Base-by-base conservation (phyloP, 192 early-diverging fungal genomes). In the Polychytrium aggregatum region DNA sequence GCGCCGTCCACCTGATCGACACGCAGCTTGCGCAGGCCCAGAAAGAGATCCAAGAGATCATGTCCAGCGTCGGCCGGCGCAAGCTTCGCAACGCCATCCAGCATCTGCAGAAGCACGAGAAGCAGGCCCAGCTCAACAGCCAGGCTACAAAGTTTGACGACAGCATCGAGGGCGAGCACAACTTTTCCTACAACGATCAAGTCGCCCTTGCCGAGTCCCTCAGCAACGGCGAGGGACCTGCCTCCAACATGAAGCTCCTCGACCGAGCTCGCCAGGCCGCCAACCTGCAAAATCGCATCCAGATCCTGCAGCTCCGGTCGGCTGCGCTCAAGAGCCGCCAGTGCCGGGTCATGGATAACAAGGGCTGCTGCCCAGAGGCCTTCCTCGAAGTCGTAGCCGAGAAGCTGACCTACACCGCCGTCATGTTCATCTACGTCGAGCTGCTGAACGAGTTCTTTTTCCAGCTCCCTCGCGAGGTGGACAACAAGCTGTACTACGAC, bases 401-500 rank as follows among this genome's bases (percentile, higher is more conserved):
- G 46, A 98, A 98, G 56, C 72, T 98, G 31, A 83, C 94, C 0
- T 87, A 90, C 60, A 90, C 83, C 67, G 66, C 91, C 31, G 91
- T 92, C 33, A 91, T 98, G 86, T 98, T 98, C 60, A 92, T 98
- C 54, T 87, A 90, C 60, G 87, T 93, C 17, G 94, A 98, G 65
- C 74, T 98, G 40, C 67, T 98, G 59, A 92, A 91, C 59, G 94
- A 98, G 64, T 98, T 96, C 68, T 91, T 94, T 59, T 95, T 94
- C 81, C 92, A 96, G 69, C 78, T 96, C 50, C 94, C 94, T 30
- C 67, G 94, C 31, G 88, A 94, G 66, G 80, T 98, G 18, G 94
- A 98, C 61, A 82, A 88, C 49, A 72, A 82, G 44, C 57, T 98
- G 48, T 91, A 92, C 46, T 94, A 94, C 45, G 86, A 84, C 59